Evolutionary conservation across 2,329 filamentous ascomycete species (phyloP).

Genomic region (Trichoderma sp.): DNA sequence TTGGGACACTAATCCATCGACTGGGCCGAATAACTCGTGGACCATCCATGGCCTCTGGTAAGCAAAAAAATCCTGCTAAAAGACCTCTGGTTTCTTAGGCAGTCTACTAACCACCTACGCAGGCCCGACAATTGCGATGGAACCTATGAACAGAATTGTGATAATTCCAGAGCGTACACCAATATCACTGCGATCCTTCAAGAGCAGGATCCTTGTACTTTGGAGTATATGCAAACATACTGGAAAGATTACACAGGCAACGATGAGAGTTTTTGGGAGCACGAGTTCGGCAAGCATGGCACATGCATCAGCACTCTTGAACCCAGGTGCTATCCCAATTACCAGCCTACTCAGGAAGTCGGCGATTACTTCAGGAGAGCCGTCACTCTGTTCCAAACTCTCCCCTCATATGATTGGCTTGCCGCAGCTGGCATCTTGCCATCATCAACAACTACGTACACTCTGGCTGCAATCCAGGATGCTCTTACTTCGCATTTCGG

Average conservation of each 20-base stretch:
- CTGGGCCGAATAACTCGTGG: constrained; percentile 65
- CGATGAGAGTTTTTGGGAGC: constrained; percentile 66
- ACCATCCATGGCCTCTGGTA: constrained; percentile 66
- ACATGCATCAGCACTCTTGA: constrained; percentile 67
- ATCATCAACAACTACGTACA: constrained; percentile 54
- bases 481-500: constrained; percentile 54
- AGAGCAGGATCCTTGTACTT: constrained; percentile 50
- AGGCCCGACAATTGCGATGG: constrained; percentile 65
- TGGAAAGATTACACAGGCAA: constrained; percentile 68
- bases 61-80: constrained; percentile 34
- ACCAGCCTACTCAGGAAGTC: constrained; percentile 60
- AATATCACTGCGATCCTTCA: constrained; percentile 64
- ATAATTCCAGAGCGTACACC: constrained; percentile 56
- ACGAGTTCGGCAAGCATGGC: constrained; percentile 74
- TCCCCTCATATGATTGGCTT: constrained; percentile 64
- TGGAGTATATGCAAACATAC: constrained; percentile 65
- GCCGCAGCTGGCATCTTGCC: constrained; percentile 58
- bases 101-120: not conserved
- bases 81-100: fast-evolving
- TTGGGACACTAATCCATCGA: constrained; percentile 65
- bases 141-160: constrained; percentile 64
- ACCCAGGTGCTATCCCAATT: constrained; percentile 61
- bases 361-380: constrained; percentile 66
- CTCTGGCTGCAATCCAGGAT: constrained; percentile 53
- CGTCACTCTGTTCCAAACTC: constrained; percentile 61